Conservation (phyloP, 148 eudicot species). For the Talinum fruticosum region DNA sequence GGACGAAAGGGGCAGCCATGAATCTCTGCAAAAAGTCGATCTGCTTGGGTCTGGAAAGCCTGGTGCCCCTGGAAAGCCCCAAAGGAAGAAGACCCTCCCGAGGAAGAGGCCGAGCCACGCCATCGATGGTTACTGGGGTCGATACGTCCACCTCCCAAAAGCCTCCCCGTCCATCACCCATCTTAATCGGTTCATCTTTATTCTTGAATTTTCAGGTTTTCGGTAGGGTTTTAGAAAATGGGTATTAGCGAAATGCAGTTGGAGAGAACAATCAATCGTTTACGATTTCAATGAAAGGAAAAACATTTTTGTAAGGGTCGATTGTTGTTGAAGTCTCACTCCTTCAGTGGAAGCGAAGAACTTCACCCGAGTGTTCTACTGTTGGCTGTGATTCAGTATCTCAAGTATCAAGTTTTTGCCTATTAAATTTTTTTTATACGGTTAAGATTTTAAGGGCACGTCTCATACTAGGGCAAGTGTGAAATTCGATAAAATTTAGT, state of each 20-base stretch:
- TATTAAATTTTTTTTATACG: no score
- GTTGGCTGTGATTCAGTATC: not conserved
- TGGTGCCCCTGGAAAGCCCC: slow-evolving; percentile 56
- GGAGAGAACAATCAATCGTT: not conserved
- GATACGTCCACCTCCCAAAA: slow-evolving; percentile 79
- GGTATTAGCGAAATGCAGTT: not conserved
- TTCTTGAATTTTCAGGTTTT: not conserved
- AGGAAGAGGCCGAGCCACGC: slow-evolving; percentile 60
- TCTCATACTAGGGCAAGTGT: no score
- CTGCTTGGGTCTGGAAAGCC: slow-evolving; percentile 66
- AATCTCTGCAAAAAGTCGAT: slow-evolving; percentile 75
- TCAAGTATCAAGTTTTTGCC: no score
- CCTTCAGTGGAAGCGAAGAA: not conserved
- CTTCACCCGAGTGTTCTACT: not conserved
- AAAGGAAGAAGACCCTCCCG: slow-evolving; percentile 48
- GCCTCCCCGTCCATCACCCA: slow-evolving; percentile 66
- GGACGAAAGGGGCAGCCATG: slow-evolving; percentile 63
- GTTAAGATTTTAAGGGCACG: no score
- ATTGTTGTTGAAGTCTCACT: not conserved
- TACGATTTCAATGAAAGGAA: not conserved
- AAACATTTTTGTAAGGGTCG: not conserved
- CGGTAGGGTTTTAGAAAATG: not conserved
- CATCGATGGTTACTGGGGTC: slow-evolving; percentile 69
- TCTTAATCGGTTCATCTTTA: slow-evolving; percentile 61
- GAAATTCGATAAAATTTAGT: no score